These are phyloP conservation scores for Kodamaea arcana DNA, from an alignment of 1,139 yeast species.

Conservation along the genomic window DNA sequence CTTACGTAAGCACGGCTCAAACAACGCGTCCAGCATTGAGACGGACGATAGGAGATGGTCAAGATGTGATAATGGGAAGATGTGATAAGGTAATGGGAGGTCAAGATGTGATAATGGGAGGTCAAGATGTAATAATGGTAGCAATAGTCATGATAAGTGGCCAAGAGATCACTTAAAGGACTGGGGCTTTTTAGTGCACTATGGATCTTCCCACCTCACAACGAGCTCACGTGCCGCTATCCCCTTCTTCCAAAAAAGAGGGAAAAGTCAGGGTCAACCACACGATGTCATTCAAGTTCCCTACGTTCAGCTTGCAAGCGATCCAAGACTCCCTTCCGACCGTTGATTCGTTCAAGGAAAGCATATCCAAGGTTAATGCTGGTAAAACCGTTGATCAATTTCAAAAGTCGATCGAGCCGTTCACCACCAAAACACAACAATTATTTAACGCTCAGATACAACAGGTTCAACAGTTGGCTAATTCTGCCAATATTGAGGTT, in stretches of 20 bases:
- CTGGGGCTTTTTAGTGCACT: no score
- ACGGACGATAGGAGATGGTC: no score
- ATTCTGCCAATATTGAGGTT: conserved; percentile 30
- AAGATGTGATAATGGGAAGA: no score
- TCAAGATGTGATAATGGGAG: no score
- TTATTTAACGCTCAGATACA: conserved; percentile 37
- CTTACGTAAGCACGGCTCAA: no score
- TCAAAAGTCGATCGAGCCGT: conserved; percentile 41
- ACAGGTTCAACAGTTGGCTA: conserved; percentile 44
- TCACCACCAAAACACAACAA: conserved; percentile 38
- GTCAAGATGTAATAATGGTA: no score
- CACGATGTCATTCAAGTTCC: conserved; percentile 50
- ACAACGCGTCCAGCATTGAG: no score
- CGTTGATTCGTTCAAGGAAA: conserved; percentile 38
- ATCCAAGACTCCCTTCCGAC: conserved; percentile 44
- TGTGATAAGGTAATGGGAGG: not conserved
- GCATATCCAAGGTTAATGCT: conserved; percentile 38
- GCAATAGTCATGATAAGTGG: no score
- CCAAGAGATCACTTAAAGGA: no score
- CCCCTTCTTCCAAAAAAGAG: not conserved
- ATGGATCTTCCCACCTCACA: no score
- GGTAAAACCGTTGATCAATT: conserved; percentile 39
- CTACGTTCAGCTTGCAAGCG: conserved; percentile 42
- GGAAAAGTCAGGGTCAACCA: conserved; percentile 1
- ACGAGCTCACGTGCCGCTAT: not conserved